Conservation (phyloP, 1,139 yeast genomes). For the Maudiozyma humilis region DNA sequence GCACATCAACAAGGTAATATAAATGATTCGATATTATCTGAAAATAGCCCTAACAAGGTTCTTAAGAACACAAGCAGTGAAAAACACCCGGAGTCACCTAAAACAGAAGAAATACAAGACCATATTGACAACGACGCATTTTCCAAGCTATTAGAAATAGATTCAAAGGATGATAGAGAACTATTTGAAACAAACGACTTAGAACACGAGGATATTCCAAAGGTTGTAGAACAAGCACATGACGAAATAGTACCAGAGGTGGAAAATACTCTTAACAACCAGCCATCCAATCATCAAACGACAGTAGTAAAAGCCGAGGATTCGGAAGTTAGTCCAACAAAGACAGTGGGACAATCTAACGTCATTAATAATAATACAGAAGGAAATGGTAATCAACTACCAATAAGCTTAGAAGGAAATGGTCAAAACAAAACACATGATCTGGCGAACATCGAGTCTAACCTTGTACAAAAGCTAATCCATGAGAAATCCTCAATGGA, state of each 20-base stretch:
- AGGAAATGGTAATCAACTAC: background rate
- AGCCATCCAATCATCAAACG: no score
- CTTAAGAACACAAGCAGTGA: background rate
- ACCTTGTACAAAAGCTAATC: background rate
- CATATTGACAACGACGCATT: constrained; percentile 22
- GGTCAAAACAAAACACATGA: background rate
- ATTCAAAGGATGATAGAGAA: constrained; percentile 24
- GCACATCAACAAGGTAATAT: background rate
- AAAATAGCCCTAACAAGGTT: background rate
- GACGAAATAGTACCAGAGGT: constrained; percentile 9
- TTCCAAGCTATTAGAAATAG: constrained; percentile 25
- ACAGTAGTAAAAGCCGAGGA: background rate
- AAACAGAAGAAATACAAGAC: constrained; percentile 9
- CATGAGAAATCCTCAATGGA: constrained; percentile 7
- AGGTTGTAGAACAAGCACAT: constrained; percentile 8
- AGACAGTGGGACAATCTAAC: constrained; percentile 1
- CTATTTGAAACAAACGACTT: constrained; percentile 20
- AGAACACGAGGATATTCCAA: constrained; percentile 12
- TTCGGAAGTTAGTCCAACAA: background rate
- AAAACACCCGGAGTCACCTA: constrained; percentile 12
- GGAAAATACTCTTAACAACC: background rate
- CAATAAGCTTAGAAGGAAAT: background rate
- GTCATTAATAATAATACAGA: background rate
- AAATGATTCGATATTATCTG: background rate
- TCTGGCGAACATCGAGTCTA: background rate